A percentile compares a stretch with the other conserved stretches of the same genome.
Conservation (phyloP, 371 early-diverging fungal genomes). For the Parasitella parasitica region DNA sequence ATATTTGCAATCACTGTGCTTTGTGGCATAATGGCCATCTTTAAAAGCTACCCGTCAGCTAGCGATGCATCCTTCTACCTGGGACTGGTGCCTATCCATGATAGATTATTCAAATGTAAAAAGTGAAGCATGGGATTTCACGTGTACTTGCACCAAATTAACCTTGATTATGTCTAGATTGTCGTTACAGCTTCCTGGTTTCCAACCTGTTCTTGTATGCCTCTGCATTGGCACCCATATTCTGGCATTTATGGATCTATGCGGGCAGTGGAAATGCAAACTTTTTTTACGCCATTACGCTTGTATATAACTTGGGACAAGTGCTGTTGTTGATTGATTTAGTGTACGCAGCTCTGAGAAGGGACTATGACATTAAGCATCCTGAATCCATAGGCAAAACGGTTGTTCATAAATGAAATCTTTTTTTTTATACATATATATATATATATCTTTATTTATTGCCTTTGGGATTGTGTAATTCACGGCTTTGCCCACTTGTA, state of each 20-base stretch:
- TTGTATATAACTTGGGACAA: constrained; percentile 86
- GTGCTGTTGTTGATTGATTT: constrained; percentile 80
- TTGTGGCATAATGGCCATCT: constrained; percentile 73
- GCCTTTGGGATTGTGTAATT: too few species aligned
- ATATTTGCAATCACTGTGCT: constrained; percentile 72
- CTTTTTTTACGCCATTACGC: constrained; percentile 94
- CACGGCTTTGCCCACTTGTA: too few species aligned
- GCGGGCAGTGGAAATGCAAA: constrained; percentile 96
- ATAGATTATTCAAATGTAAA: constrained; percentile 87
- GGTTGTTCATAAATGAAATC: constrained; percentile 59
- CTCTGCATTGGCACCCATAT: constrained; percentile 80
- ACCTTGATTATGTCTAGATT: constrained; percentile 41
- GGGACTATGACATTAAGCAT: constrained; percentile 74
- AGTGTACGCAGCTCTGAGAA: constrained; percentile 67
- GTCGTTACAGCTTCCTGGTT: constrained; percentile 68
- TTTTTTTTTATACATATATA: too few species aligned
- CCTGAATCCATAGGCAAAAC: constrained; percentile 61
- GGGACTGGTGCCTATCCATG: constrained; percentile 74
- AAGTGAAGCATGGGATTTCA: too few species aligned
- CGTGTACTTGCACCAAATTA: background rate
- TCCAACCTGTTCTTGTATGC: constrained; percentile 71
- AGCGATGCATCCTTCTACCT: constrained; percentile 85
- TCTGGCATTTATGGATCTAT: constrained; percentile 94
- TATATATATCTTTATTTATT: too few species aligned
- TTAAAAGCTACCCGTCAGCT: constrained; percentile 90